Percentiles rank a stretch among this genome's conserved stretches.
Evolutionary conservation across 768 basidiomycete species (phyloP).

Genomic region (Leucocoprinus sp.): DNA sequence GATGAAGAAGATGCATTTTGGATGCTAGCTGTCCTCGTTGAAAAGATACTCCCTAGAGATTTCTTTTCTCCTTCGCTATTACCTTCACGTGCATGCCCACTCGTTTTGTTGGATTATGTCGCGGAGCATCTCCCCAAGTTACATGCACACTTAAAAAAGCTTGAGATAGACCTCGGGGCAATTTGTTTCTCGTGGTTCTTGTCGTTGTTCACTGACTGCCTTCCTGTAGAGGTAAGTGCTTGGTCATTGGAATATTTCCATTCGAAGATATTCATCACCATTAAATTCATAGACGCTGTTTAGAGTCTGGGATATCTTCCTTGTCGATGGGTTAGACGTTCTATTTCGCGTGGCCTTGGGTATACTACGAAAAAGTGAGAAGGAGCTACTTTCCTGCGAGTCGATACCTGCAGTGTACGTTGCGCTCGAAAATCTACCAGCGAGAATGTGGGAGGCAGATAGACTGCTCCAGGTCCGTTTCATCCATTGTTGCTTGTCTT

Average conservation of each 20-base stretch:
- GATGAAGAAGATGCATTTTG: conserved; percentile 98
- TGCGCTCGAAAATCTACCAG: conserved; percentile 81
- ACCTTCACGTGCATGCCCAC: conserved; percentile 88
- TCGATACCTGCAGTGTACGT: conserved; percentile 88
- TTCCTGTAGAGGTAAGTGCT: conserved; percentile 79
- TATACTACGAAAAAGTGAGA: conserved; percentile 77
- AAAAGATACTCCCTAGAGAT: conserved; percentile 80
- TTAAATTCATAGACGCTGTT: conserved; percentile 65
- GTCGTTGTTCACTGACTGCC: conserved; percentile 90
- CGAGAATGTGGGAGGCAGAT: conserved; percentile 90
- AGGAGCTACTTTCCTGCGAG: conserved; percentile 75
- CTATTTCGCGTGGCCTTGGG: conserved; percentile 86
- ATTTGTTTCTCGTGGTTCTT: conserved; percentile 99
- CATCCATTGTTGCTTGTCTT: neutral
- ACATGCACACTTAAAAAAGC: conserved; percentile 61
- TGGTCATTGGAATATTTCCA: neutral
- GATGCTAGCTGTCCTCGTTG: conserved; percentile 85
- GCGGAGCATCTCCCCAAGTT: conserved; percentile 70
- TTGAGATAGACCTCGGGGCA: conserved; percentile 86
- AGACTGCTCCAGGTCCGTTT: conserved; percentile 73
- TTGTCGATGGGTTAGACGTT: conserved; percentile 87
- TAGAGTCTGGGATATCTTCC: conserved; percentile 92
- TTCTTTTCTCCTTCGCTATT: conserved; percentile 92
- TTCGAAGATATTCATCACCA: neutral
- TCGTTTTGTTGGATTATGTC: conserved; percentile 85